Evolutionary conservation across 192 early-diverging fungal genomes (phyloP), one percentile per base, ranked within the genome.

Genomic region (Thamnidium elegans): DNA sequence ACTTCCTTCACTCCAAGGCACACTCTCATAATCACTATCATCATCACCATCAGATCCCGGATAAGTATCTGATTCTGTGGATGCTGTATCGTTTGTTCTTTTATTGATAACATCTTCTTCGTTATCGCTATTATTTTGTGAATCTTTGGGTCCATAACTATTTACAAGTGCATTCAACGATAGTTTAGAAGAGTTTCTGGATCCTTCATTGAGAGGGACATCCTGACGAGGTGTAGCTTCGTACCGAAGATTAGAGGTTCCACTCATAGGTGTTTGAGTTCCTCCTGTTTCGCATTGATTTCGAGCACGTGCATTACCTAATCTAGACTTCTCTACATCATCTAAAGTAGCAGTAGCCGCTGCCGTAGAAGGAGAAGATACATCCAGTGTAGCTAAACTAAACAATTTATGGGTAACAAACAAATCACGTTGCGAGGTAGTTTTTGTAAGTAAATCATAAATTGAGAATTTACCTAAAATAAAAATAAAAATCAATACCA

Each of bases 351-450:
- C n/a, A n/a, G n/a, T n/a, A 14, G 56, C 14, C 30, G 43, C 5
- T 39, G 43, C 7, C 6, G 36, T 39, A 9, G 36, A n/a, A 39
- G 30, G 4, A 20, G 1, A 32, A 7, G 66, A 67, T 47, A 80
- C 69, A 55, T 84, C 71, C 32, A 84, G 68, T 13, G 77, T 74
- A 34, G 78, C 72, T 50, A 84, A 66, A 43, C 80, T 78, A 54
- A 84, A 84, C 3, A 84, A 62, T 55, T 84, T 84, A 55, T 84
- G 83, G 1, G 80, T 82, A 7, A 79, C 81, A n/a, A 72, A 66
- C 11, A 84, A 62, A 42, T 84, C 83, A 21, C 80, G 73, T 4
- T 74, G 63, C n/a, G 70, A 71, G 21, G 70, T 67, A 15, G 66
- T 74, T 47, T 78, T 78, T 42, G 58, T 73, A 10, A 66, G 62